Conservation (phyloP, 2,329 filamentous ascomycete species). For the Helminthosporium solani region DNA sequence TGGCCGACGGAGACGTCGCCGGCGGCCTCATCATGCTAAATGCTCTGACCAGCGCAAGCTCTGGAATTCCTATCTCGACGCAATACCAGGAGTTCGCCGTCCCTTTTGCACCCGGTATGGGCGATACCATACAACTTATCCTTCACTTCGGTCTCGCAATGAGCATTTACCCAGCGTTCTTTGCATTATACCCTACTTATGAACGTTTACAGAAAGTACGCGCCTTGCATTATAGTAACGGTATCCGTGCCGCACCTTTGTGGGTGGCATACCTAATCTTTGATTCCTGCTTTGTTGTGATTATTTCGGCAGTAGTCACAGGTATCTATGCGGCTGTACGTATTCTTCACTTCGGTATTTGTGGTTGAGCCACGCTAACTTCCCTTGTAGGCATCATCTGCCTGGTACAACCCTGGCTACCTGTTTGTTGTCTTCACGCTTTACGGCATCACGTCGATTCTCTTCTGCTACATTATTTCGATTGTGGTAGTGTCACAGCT, state of each 20-base stretch:
- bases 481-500: conserved; percentile 77
- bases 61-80: conserved; percentile 68
- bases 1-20: conserved; percentile 63
- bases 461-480: conserved; percentile 79
- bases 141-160: conserved; percentile 80
- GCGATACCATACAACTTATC: conserved; percentile 74
- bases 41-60: conserved; percentile 78
- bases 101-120: conserved; percentile 67
- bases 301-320: conserved; percentile 65
- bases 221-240: conserved; percentile 87
- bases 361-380: no score
- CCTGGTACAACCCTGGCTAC: conserved; percentile 79
- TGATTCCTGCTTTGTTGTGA: conserved; percentile 73
- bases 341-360: no score
- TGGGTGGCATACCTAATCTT: conserved; percentile 83
- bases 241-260: conserved; percentile 75
- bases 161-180: conserved; percentile 79
- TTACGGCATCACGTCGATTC: conserved; percentile 74
- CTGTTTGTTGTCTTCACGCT: conserved; percentile 78
- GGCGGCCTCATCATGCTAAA: conserved; percentile 78
- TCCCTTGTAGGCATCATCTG: conserved; percentile 52
- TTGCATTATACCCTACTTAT: conserved; percentile 83
- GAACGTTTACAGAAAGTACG: conserved; percentile 78
- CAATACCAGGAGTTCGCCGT: conserved; percentile 74
- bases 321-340: conserved; percentile 66